These are phyloP conservation scores for Citrus sp. DNA, from an alignment of 345 rosid genomes.

Conservation along the genomic window DNA sequence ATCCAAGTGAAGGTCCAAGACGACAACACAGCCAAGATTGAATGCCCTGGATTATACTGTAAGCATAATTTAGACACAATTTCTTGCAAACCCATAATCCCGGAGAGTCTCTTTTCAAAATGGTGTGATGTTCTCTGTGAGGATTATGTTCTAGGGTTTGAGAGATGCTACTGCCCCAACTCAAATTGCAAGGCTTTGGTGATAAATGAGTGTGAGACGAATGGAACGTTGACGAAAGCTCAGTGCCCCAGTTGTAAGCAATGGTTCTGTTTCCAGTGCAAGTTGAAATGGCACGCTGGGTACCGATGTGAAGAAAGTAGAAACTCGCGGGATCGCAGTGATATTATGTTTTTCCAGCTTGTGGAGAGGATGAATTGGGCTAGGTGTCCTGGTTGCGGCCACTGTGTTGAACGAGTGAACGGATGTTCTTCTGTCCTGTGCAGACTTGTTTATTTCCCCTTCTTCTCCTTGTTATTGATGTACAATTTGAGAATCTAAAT, in stretches of 20 bases:
- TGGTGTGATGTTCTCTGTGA: too few relatives aligned
- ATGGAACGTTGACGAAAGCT: conserved; percentile 19
- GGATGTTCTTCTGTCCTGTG: conserved; percentile 14
- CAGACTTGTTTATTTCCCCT: too few relatives aligned
- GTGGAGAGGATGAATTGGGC: conserved; percentile 8
- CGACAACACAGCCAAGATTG: conserved; percentile 3
- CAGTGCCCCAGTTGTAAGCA: conserved; percentile 28
- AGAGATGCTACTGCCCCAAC: too few relatives aligned
- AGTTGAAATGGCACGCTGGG: conserved; percentile 30
- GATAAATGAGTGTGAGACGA: conserved; percentile 23
- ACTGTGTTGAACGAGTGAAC: conserved; percentile 21
- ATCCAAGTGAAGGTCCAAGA: conserved; percentile 25
- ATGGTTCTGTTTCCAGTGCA: conserved; percentile 27
- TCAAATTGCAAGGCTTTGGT: too few relatives aligned
- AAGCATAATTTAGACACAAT: conserved; percentile 20
- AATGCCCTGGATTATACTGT: conserved; percentile 31
- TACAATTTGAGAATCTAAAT: too few relatives aligned
- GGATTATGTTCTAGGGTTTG: too few relatives aligned
- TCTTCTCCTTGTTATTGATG: too few relatives aligned
- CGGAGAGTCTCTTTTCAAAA: neutral
- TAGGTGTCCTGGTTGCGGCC: conserved; percentile 26
- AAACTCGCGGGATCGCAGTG: too few relatives aligned
- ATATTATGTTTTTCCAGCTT: too few relatives aligned
- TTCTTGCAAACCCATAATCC: conserved; percentile 20
- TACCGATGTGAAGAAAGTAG: conserved; percentile 10